phyloP scores from a whole-genome alignment of 768 basidiomycete species.

The Phylloporus sp. region DNA sequence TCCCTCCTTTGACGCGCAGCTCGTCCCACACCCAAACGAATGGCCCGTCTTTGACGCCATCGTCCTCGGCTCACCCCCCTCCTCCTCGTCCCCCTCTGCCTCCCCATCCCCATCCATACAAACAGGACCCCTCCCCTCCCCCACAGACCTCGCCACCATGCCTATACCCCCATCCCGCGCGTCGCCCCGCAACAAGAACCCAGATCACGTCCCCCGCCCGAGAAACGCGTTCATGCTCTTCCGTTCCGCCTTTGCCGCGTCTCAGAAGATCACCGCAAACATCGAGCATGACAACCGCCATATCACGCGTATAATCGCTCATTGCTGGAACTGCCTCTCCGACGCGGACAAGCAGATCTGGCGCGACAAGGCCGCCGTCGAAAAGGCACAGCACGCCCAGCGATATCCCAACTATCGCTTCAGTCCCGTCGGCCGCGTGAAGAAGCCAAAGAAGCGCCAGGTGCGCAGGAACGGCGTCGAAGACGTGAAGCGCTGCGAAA shows the following conservation, averaged over 20 bases:
- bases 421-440: slow-evolving; percentile 40
- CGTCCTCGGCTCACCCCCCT: slow-evolving; percentile 3
- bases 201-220: slow-evolving; percentile 40
- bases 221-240: slow-evolving; percentile 52
- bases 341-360: slow-evolving; percentile 48
- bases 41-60: slow-evolving; percentile 26
- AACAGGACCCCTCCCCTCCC: slow-evolving; percentile 3
- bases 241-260: slow-evolving; percentile 54
- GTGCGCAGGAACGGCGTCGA: slow-evolving; percentile 46
- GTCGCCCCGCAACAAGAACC: slow-evolving; percentile 28
- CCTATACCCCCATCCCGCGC: slow-evolving; percentile 28
- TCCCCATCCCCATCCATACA: slow-evolving; percentile 8
- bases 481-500: slow-evolving; percentile 46
- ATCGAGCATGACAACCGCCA: slow-evolving; percentile 55
- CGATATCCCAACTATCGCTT: slow-evolving; percentile 55
- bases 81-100: slow-evolving; percentile 9
- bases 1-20: slow-evolving; percentile 5
- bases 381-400: slow-evolving; percentile 44
- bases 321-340: slow-evolving; percentile 51
- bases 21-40: slow-evolving; percentile 11
- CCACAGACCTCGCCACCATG: slow-evolving; percentile 23
- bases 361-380: slow-evolving; percentile 45
- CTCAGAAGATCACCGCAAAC: slow-evolving; percentile 41
- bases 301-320: slow-evolving; percentile 52
- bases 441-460: slow-evolving; percentile 44